Evolutionary conservation across 805 yeast species (phyloP).

Genomic region (Candida sonorensis): DNA sequence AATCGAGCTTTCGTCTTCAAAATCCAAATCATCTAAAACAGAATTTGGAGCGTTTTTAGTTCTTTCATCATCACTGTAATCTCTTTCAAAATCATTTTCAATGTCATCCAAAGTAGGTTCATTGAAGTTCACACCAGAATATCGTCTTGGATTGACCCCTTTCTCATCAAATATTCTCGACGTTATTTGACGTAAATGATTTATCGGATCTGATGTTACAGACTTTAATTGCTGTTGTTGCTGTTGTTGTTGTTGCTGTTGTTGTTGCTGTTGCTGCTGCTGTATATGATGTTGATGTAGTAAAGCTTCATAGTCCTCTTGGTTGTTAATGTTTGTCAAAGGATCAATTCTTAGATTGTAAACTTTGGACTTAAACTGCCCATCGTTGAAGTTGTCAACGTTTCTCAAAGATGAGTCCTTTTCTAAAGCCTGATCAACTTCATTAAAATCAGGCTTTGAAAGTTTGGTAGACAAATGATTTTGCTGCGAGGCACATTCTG

Average conservation of each 20-base stretch:
- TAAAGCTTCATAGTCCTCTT: constrained; percentile 1
- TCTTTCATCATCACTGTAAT: constrained; percentile 4
- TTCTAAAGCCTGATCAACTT: no score
- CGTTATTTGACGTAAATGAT: constrained; percentile 45
- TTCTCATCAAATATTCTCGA: constrained; percentile 67
- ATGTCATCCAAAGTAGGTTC: constrained; percentile 42
- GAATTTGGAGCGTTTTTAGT: not conserved
- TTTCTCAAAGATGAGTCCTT: no score
- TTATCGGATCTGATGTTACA: no score
- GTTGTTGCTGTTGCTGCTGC: not conserved
- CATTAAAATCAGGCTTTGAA: not conserved
- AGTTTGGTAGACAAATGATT: not conserved
- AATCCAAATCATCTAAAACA: constrained; percentile 18
- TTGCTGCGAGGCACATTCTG: constrained; percentile 7
- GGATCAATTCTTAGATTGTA: constrained; percentile 5
- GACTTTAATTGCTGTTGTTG: constrained; percentile 1
- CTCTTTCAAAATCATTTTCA: constrained; percentile 41
- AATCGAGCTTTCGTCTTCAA: constrained; percentile 19
- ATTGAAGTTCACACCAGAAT: constrained; percentile 44
- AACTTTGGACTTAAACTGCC: no score
- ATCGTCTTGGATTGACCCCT: constrained; percentile 65
- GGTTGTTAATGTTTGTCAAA: not conserved
- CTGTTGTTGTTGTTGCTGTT: constrained; percentile 1
- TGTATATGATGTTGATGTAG: not conserved
- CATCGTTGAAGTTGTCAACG: no score